phyloP scores from a whole-genome alignment of 352 stramenopile species.

The Pythium scleroteichum region DNA sequence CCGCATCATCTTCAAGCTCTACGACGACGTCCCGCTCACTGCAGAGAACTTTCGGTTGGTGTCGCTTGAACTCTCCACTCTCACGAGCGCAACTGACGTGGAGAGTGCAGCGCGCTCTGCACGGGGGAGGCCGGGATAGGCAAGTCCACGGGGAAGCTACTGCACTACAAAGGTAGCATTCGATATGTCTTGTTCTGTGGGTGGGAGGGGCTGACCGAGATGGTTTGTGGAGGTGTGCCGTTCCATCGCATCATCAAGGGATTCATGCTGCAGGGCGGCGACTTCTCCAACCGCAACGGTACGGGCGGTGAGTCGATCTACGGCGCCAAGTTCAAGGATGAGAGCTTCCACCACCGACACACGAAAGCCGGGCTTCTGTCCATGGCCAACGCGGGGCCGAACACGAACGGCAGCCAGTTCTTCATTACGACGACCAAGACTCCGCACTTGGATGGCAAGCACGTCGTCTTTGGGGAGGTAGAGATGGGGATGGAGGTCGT shows the following conservation, averaged over 20 bases:
- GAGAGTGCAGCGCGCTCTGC: slow-evolving; percentile 38
- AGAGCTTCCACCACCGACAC: slow-evolving; percentile 96
- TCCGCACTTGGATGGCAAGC: slow-evolving; percentile 97
- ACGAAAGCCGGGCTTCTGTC: slow-evolving; percentile 91
- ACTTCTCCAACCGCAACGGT: slow-evolving; percentile 86
- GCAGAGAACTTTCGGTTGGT: slow-evolving; percentile 64
- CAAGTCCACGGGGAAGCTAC: slow-evolving; percentile 48
- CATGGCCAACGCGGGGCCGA: slow-evolving; percentile 91
- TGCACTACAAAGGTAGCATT: slow-evolving; percentile 59
- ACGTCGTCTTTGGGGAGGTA: slow-evolving; percentile 99
- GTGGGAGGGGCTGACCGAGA: neutral
- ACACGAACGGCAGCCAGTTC: slow-evolving; percentile 85
- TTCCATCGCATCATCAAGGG: slow-evolving; percentile 88
- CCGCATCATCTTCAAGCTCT: slow-evolving; percentile 69
- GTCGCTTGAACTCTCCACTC: neutral
- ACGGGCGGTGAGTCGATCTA: slow-evolving; percentile 96
- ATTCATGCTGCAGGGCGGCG: slow-evolving; percentile 86
- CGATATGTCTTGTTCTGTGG: no score
- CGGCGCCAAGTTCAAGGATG: slow-evolving; percentile 88
- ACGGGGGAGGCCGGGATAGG: slow-evolving; percentile 75
- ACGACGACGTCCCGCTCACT: slow-evolving; percentile 50
- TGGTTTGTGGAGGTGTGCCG: slow-evolving; percentile 33
- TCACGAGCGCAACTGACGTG: neutral
- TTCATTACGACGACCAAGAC: slow-evolving; percentile 87
- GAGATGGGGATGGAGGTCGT: slow-evolving; percentile 69